Percentiles rank a stretch among this genome's conserved stretches.
phyloP scores from a whole-genome alignment of 1,284 basidiomycete species.

The Rhodotorula sp. region DNA sequence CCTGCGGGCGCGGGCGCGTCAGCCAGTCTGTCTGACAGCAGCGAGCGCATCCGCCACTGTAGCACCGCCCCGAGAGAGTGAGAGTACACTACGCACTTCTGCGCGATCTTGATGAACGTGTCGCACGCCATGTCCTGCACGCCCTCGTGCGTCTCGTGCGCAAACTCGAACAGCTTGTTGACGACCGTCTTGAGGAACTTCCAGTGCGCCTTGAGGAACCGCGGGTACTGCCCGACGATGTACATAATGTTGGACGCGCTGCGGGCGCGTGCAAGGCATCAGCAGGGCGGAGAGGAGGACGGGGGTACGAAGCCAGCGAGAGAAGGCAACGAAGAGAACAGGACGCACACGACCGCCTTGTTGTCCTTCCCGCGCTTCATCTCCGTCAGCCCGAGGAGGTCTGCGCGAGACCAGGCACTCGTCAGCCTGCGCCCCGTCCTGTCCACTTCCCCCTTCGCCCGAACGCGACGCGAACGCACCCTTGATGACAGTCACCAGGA shows the following conservation, averaged over 20 bases:
- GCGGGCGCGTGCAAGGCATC: neutral
- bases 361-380: slow-evolving; percentile 99
- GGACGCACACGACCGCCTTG: slow-evolving; percentile 81
- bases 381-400: slow-evolving; percentile 92
- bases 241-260: slow-evolving; percentile 99
- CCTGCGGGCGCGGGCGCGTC: slow-evolving; percentile 1
- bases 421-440: too few species aligned
- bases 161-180: slow-evolving; percentile 99
- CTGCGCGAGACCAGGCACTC: neutral
- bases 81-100: slow-evolving; percentile 61
- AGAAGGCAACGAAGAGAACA: too few species aligned
- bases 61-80: too few species aligned
- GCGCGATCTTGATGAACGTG: slow-evolving; percentile 99
- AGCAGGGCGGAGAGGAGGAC: too few species aligned
- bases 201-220: slow-evolving; percentile 99
- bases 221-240: slow-evolving; percentile 98
- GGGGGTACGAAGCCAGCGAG: neutral
- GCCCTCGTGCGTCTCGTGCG: slow-evolving; percentile 99
- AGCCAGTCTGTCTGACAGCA: neutral
- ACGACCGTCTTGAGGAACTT: slow-evolving; percentile 99
- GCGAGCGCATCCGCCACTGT: too few species aligned
- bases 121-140: slow-evolving; percentile 99
- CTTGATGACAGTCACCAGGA: slow-evolving; percentile 99
- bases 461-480: slow-evolving; percentile 49
- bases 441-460: too few species aligned